These are phyloP conservation scores for Colletotrichum sp. DNA, from an alignment of 2,329 filamentous ascomycete species.

Conservation along the genomic window DNA sequence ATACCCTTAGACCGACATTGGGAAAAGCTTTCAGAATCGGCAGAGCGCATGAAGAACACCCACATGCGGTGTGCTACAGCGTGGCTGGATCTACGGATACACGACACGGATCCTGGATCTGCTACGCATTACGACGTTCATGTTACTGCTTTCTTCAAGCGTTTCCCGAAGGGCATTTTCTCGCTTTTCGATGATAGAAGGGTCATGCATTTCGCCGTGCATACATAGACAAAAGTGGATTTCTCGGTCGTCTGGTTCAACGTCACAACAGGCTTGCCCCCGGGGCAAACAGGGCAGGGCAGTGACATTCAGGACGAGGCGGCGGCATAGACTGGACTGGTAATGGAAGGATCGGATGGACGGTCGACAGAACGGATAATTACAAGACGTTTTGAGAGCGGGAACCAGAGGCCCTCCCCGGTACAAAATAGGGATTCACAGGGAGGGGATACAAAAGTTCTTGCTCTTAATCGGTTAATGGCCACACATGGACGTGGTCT, in stretches of 20 bases:
- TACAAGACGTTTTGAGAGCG: constrained; percentile 33
- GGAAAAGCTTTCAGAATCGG: constrained; percentile 28
- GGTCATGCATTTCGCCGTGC: constrained; percentile 41
- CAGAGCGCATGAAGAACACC: constrained; percentile 25
- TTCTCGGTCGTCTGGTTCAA: constrained; percentile 63
- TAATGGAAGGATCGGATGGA: constrained; percentile 23
- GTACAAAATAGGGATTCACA: constrained; percentile 39
- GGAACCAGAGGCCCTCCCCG: constrained; percentile 41
- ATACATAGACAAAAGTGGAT: constrained; percentile 70
- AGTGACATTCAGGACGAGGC: constrained; percentile 28
- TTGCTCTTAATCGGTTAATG: constrained; percentile 29
- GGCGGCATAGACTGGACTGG: constrained; percentile 25
- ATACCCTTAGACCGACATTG: constrained; percentile 32
- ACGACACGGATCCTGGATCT: constrained; percentile 21
- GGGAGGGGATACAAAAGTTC: constrained; percentile 29
- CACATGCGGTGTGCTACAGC: constrained; percentile 16
- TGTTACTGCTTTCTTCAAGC: constrained; percentile 41
- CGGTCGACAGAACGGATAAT: constrained; percentile 24
- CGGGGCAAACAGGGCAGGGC: constrained; percentile 26
- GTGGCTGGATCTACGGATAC: constrained; percentile 21
- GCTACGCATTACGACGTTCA: constrained; percentile 29
- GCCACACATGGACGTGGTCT: constrained; percentile 24
- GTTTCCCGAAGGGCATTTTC: constrained; percentile 38
- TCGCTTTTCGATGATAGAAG: constrained; percentile 40
- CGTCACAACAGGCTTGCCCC: constrained; percentile 26